Conservation (phyloP, 2,329 filamentous ascomycete species). For the Teratosphaeria viscida region DNA sequence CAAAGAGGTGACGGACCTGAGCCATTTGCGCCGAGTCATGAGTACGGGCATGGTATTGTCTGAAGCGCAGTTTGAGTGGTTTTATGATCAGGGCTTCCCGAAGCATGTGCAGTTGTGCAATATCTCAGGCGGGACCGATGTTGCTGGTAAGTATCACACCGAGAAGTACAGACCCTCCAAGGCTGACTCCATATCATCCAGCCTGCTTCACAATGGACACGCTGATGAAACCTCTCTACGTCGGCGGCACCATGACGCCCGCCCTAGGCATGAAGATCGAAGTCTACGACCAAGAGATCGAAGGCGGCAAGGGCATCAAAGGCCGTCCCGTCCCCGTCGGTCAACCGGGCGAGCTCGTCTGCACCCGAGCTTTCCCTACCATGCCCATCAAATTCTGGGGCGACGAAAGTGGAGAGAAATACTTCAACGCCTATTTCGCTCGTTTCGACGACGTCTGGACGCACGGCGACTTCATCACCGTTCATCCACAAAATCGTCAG, state of each 20-base stretch:
- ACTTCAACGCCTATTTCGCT: slow-evolving; percentile 37
- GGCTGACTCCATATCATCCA: slow-evolving; percentile 20
- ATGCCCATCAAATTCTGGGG: slow-evolving; percentile 49
- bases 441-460: slow-evolving; percentile 58
- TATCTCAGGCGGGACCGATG: slow-evolving; percentile 68
- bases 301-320: slow-evolving; percentile 32
- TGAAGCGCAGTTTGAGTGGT: slow-evolving; percentile 69
- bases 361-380: slow-evolving; percentile 60
- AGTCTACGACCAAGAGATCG: slow-evolving; percentile 48
- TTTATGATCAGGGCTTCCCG: slow-evolving; percentile 64
- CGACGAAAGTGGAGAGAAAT: slow-evolving; percentile 31
- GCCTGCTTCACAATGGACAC: slow-evolving; percentile 55
- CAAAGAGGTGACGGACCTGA: slow-evolving; percentile 52
- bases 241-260: slow-evolving; percentile 46
- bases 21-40: slow-evolving; percentile 49
- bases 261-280: slow-evolving; percentile 44
- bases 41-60: slow-evolving; percentile 76
- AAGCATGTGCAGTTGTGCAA: slow-evolving; percentile 56
- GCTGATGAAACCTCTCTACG: slow-evolving; percentile 55
- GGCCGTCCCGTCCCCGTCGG: slow-evolving; percentile 49
- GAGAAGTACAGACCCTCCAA: background rate
- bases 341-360: slow-evolving; percentile 64
- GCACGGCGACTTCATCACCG: slow-evolving; percentile 68
- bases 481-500: slow-evolving; percentile 57
- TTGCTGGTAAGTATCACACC: slow-evolving; percentile 30